Conservation (phyloP, 2,329 filamentous ascomycete genomes). For the Akanthomyces uredinophilus region DNA sequence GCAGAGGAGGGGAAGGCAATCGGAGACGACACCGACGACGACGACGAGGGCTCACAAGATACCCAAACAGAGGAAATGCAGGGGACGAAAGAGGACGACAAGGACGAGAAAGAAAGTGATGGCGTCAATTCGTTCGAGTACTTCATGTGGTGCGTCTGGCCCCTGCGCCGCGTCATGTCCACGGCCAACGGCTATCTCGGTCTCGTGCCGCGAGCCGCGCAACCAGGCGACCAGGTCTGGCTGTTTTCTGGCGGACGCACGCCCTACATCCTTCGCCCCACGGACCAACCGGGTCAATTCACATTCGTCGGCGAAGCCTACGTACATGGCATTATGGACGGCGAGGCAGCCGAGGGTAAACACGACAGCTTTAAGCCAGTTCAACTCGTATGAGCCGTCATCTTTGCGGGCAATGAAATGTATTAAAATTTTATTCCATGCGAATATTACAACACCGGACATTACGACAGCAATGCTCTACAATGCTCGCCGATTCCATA, state of each 20-base stretch:
- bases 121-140: conserved; percentile 6
- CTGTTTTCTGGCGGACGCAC: conserved; percentile 9
- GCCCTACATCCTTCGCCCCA: conserved; percentile 7
- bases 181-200: conserved; percentile 14
- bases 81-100: not conserved
- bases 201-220: not conserved
- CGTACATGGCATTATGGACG: conserved; percentile 11
- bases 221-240: conserved; percentile 15
- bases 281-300: not conserved
- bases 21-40: not conserved
- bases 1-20: not conserved
- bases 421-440: not conserved
- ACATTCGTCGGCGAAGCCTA: conserved; percentile 8
- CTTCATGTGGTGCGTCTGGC: conserved; percentile 13
- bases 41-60: not conserved
- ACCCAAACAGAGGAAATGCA: not conserved
- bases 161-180: conserved; percentile 5
- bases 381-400: not conserved
- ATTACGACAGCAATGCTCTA: not conserved
- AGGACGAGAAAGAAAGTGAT: not conserved
- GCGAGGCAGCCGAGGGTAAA: conserved; percentile 8
- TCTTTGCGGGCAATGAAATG: not conserved
- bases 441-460: not conserved
- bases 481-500: not conserved
- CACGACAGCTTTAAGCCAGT: not conserved